Base-by-base conservation (phyloP, 345 rosid genomes). In the Heritiera fomes region DNA sequence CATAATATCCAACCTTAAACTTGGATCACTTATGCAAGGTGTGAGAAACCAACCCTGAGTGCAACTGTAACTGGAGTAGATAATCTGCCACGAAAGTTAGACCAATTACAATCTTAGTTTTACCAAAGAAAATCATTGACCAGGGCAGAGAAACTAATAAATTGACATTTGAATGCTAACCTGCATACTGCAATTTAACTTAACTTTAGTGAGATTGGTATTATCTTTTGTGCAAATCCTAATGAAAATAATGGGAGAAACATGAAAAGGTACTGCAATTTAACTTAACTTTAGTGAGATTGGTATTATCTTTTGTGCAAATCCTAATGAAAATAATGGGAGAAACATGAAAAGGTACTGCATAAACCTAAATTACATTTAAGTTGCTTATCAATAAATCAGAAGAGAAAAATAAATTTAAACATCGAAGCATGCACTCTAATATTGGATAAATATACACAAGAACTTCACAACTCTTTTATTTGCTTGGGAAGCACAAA, bases 21-120 rank as follows among this genome's bases (percentile, higher is more conserved):
- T 80, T 20, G 99, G 99, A 85, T 89, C 90, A 60, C 90, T 90
- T 18, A 76, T 93, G 86, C 95, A 96, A 81, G 98, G 98, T 3
- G 98, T 92, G 83, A 94, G 88, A 77, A 96, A 96, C 99, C 98
- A 94, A 80, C 99, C 99, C 83, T 96, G 99, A 75, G 89, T 84
- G 87, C 99, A 96, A 82, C 86, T 90, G 82, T 94, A 96, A 75
- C 98, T 86, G 12, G 98, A 96, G 85, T 96, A 96, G 73, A 96
- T 92, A 77, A 96, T 78, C 99, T 96, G 90, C 78, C 64, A 80
- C 32, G 82, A 82, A 80, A 79, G 76, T 77, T 9, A 14, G 70
- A 81, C 46, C 73, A 59, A 41, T 76, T 38, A 78, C 15, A 61
- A 67, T 59, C 12, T 28, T 23, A 77, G 60, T 41, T 75, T 40